These are phyloP conservation scores for Sporothrix brunneoviolacea DNA, from an alignment of 2,329 filamentous ascomycete species.

Conservation along the genomic window DNA sequence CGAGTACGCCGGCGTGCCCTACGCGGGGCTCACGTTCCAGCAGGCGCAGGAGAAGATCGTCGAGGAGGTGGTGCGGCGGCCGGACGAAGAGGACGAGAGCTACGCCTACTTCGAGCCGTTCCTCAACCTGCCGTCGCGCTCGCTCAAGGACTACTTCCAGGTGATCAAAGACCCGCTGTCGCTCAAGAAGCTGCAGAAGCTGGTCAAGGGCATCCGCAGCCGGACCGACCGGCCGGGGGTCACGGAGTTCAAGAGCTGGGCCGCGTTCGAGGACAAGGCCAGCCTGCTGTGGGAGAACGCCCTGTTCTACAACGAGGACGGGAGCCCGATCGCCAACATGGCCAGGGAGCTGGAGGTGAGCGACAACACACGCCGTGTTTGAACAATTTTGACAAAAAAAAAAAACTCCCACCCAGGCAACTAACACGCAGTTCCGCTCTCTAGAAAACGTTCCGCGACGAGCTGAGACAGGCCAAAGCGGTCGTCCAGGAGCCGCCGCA, in stretches of 20 bases:
- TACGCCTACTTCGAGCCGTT: slow-evolving; percentile 69
- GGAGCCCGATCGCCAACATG: slow-evolving; percentile 72
- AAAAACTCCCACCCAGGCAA: too few relatives aligned
- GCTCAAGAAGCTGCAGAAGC: slow-evolving; percentile 69
- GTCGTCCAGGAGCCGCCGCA: slow-evolving; percentile 65
- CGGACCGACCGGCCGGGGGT: slow-evolving; percentile 56
- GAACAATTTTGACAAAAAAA: too few relatives aligned
- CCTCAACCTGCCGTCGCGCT: slow-evolving; percentile 67
- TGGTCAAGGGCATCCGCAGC: slow-evolving; percentile 65
- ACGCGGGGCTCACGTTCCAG: slow-evolving; percentile 70
- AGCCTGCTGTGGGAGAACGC: slow-evolving; percentile 84
- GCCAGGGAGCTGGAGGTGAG: slow-evolving; percentile 72
- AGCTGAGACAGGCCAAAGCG: slow-evolving; percentile 65
- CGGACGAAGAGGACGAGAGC: slow-evolving; percentile 58
- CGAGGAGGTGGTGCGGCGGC: slow-evolving; percentile 63
- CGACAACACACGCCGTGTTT: too few relatives aligned
- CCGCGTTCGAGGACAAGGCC: slow-evolving; percentile 70
- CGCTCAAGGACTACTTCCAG: slow-evolving; percentile 78
- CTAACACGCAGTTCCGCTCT: not conserved
- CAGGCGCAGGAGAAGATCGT: slow-evolving; percentile 82
- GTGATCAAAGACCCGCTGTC: slow-evolving; percentile 76
- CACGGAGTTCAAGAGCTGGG: slow-evolving; percentile 74
- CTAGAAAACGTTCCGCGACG: slow-evolving; percentile 49
- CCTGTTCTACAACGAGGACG: slow-evolving; percentile 84
- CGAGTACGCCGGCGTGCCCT: slow-evolving; percentile 51